A percentile compares a stretch with the other conserved stretches of the same genome.
phyloP scores from a whole-genome alignment of 1,284 basidiomycete genomes.

The Phylloporus gajari region DNA sequence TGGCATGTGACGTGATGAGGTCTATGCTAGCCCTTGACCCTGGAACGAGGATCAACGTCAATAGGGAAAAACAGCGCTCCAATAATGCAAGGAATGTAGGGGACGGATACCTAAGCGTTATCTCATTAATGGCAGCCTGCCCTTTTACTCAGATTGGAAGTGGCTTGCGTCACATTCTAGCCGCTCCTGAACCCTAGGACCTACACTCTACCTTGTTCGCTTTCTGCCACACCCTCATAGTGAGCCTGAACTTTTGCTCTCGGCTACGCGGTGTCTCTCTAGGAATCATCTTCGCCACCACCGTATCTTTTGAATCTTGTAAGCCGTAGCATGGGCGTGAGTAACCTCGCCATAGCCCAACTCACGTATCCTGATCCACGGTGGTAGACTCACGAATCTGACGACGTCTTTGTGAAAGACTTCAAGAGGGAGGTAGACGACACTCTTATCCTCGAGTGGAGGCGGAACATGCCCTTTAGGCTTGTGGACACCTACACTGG shows the following conservation, averaged over 20 bases:
- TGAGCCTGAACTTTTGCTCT: neutral
- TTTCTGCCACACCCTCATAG: neutral
- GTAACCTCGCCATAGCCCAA: neutral
- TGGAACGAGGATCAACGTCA: no score
- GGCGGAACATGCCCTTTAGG: slow-evolving; percentile 36
- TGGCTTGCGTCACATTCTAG: no score
- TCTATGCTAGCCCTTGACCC: no score
- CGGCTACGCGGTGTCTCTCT: neutral
- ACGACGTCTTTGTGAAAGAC: slow-evolving; percentile 20
- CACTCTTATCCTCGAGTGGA: slow-evolving; percentile 28
- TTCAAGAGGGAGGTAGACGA: slow-evolving; percentile 20
- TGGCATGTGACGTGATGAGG: no score
- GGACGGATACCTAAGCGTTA: no score
- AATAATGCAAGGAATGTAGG: no score
- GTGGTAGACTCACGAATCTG: neutral
- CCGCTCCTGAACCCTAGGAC: no score
- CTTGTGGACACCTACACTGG: slow-evolving; percentile 38
- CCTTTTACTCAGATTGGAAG: no score
- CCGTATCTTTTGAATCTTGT: neutral
- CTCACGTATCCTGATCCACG: neutral
- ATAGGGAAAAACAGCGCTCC: no score
- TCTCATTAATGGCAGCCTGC: no score
- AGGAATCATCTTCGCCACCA: neutral
- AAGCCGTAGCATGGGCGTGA: slow-evolving; percentile 17
- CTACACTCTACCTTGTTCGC: neutral